Conservation (phyloP, 345 rosid species). For the Pelargonium nanum region DNA sequence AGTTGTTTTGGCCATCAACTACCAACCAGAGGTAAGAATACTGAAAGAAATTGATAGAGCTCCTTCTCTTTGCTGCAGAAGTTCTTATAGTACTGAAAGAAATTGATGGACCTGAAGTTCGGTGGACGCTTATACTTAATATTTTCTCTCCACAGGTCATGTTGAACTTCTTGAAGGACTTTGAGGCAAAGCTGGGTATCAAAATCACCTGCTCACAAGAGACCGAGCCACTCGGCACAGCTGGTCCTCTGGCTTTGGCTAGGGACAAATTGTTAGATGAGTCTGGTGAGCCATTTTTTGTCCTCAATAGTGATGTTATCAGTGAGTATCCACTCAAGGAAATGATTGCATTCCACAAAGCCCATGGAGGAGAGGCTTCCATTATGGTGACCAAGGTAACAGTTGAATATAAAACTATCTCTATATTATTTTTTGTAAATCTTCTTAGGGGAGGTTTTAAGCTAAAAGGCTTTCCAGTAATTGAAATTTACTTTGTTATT, state of each 20-base stretch:
- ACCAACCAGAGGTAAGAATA: conserved; percentile 86
- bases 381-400: conserved; percentile 97
- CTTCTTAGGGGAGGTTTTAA: no score
- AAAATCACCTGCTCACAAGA: conserved; percentile 94
- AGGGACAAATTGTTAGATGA: conserved; percentile 77
- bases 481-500: background rate
- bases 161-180: conserved; percentile 85
- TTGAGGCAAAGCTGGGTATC: conserved; percentile 79
- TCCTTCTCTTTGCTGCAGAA: background rate
- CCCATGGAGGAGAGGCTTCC: conserved; percentile 97
- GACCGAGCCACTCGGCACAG: conserved; percentile 98
- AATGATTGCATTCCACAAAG: conserved; percentile 77
- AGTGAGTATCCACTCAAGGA: conserved; percentile 85
- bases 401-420: background rate
- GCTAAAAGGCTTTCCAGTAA: no score
- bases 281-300: conserved; percentile 87
- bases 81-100: no score
- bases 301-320: conserved; percentile 98
- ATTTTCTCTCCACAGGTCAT: conserved; percentile 40
- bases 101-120: no score
- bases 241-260: conserved; percentile 97
- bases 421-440: no score
- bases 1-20: conserved; percentile 94
- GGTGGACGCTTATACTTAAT: no score
- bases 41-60: no score